Base-by-base conservation (phyloP, 2,329 filamentous ascomycete genomes). In the Plectosphaerella sp. region DNA sequence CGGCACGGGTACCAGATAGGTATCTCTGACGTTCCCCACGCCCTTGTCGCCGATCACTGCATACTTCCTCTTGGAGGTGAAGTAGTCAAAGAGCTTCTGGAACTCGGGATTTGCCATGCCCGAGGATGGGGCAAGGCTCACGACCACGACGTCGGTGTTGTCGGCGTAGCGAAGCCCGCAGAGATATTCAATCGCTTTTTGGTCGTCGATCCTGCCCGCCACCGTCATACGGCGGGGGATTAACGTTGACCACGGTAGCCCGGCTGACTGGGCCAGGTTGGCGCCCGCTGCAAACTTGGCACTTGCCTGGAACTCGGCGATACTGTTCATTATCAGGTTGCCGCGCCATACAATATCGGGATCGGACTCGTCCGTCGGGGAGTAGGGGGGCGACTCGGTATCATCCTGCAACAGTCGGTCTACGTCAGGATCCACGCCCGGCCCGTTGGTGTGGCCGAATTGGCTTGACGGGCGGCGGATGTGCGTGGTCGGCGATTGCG, bases 131-230 rank as follows among this genome's bases (percentile, higher is more conserved):
- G 79, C 80, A 35, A 97, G 72, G 45, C 84, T 83, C 18, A 95
- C 82, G 20, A 97, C 88, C 1, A 91, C 81, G 6, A 99, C 84
- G 62, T 97, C 94, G 2, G 89, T 92, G 48, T 85, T 85, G 49
- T 82, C 81, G 64, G 88, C 93, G 67, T 89, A 95, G 12, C 91
- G 84, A 55, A 97, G 77, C 48, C 90, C 86, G 64, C 91, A 94
- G 1, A 99, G 84, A 62, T 99, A 99, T 55, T 95, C 90, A 52
- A 91, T 91, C 11, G 93, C 94, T 58, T 87, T 88, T 54, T 87
- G 80, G 59, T 90, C 84, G 49, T 89, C 83, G 54, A 99, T 94
- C 16, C 94, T 84, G 1, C 89, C 90, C 47, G 86, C 86, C 20
- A 94, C 86, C 7, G 80, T 83, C 28, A 94, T 74, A 8, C 76